These are phyloP conservation scores for Bacidia gigantensis DNA, from an alignment of 495 filamentous ascomycete species.

Conservation along the genomic window DNA sequence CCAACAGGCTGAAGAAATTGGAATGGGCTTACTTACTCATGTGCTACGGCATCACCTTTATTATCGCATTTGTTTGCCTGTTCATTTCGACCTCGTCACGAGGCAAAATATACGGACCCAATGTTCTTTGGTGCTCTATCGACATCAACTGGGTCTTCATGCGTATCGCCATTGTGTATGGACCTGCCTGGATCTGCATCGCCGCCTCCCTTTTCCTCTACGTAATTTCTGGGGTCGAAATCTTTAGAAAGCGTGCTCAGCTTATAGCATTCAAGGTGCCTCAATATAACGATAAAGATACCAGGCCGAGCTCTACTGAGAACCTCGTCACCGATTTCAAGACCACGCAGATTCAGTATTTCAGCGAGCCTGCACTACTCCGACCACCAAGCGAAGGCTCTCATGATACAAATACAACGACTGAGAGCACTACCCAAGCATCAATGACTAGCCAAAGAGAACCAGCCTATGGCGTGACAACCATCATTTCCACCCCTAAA, in stretches of 20 bases:
- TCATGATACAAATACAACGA: background rate
- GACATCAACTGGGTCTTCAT: conserved; percentile 52
- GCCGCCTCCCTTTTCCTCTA: conserved; percentile 60
- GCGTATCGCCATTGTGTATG: conserved; percentile 69
- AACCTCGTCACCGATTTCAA: conserved; percentile 12
- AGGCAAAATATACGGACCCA: conserved; percentile 59
- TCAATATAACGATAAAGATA: background rate
- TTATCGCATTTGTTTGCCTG: conserved; percentile 54
- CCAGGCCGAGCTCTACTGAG: background rate
- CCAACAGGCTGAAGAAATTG: conserved; percentile 50
- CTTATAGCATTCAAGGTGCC: conserved; percentile 25
- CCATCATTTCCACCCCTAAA: background rate
- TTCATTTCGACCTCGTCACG: conserved; percentile 38
- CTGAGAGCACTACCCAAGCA: background rate
- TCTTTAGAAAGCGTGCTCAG: conserved; percentile 41
- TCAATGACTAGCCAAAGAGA: background rate
- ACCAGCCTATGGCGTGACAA: conserved; percentile 13
- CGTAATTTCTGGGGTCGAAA: conserved; percentile 53
- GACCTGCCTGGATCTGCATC: conserved; percentile 64
- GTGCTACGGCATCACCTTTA: conserved; percentile 65
- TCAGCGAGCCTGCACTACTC: conserved; percentile 5
- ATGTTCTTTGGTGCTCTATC: conserved; percentile 80
- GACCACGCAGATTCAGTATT: conserved; percentile 12
- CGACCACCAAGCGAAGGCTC: background rate
- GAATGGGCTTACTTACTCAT: conserved; percentile 57